A percentile compares a stretch with the other conserved stretches of the same genome.
Conservation (phyloP, 192 early-diverging fungal species). For the Linnemannia elongata region DNA sequence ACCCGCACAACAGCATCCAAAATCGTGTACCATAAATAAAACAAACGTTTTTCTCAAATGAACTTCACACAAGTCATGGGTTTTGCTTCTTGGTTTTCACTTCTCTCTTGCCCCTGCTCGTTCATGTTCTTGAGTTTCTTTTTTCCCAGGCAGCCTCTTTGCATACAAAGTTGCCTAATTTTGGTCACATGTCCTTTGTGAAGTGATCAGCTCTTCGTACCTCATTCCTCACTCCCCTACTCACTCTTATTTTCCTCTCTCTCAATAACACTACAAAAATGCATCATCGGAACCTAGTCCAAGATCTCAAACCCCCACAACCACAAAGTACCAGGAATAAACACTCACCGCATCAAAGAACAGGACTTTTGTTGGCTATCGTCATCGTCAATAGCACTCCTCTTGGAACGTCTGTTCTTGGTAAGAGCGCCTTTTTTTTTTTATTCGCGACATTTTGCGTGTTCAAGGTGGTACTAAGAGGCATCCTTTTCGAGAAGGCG, state of each 20-base stretch:
- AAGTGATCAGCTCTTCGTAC: too few species aligned
- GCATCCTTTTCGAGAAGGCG: background rate
- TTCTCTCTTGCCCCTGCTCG: background rate
- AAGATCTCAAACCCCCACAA: background rate
- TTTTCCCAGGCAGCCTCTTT: too few species aligned
- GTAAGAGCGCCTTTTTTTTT: background rate
- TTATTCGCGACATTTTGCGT: too few species aligned
- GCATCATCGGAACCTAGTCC: background rate
- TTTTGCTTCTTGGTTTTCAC: background rate
- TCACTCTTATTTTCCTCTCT: too few species aligned
- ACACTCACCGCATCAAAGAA: background rate
- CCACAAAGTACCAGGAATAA: background rate
- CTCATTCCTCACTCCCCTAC: too few species aligned
- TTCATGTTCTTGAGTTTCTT: background rate
- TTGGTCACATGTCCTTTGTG: too few species aligned
- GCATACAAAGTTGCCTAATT: too few species aligned
- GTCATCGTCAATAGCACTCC: background rate
- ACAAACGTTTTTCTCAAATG: conserved; percentile 8
- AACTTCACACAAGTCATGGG: background rate
- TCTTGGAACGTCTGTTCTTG: background rate
- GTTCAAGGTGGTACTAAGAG: too few species aligned
- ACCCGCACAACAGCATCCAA: background rate
- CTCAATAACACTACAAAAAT: background rate
- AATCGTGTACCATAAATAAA: conserved; percentile 42
- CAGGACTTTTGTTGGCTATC: background rate